Conservation (phyloP, 345 rosid genomes). For the Cardamine occulta region DNA sequence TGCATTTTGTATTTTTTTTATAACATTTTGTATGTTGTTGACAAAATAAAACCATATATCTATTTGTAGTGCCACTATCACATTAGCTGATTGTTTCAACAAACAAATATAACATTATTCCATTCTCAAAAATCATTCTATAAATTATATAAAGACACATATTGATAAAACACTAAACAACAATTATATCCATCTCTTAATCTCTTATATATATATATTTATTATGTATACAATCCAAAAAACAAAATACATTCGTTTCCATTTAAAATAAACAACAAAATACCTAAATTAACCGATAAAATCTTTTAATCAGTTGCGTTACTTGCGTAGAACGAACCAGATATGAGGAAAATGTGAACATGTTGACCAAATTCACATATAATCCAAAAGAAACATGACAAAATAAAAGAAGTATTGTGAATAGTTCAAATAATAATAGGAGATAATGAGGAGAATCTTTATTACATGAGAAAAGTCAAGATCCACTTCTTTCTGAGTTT, state of each 20-base stretch:
- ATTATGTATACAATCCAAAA: not conserved
- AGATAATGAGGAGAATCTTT: constrained; percentile 15
- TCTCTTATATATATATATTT: not conserved
- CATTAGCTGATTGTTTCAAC: not conserved
- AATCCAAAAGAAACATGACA: not conserved
- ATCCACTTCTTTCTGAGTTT: constrained; percentile 2
- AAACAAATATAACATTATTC: not conserved
- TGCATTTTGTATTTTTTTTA: not conserved
- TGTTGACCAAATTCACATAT: constrained; percentile 16
- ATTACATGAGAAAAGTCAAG: constrained; percentile 19
- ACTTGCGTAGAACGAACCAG: not conserved
- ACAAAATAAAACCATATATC: not conserved
- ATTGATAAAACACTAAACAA: not conserved
- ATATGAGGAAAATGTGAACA: constrained; percentile 29
- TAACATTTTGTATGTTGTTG: not conserved
- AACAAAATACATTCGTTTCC: not conserved
- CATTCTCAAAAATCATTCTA: not conserved
- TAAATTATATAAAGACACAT: not conserved
- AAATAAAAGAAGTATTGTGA: not conserved
- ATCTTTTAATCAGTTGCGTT: not conserved
- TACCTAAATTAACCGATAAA: not conserved
- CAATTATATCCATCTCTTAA: not conserved
- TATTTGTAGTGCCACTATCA: not conserved
- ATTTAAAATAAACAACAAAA: not conserved
- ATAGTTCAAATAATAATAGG: not conserved